These are phyloP conservation scores for Rhynchosporium agropyri DNA, from an alignment of 2,329 filamentous ascomycete genomes.

Conservation along the genomic window DNA sequence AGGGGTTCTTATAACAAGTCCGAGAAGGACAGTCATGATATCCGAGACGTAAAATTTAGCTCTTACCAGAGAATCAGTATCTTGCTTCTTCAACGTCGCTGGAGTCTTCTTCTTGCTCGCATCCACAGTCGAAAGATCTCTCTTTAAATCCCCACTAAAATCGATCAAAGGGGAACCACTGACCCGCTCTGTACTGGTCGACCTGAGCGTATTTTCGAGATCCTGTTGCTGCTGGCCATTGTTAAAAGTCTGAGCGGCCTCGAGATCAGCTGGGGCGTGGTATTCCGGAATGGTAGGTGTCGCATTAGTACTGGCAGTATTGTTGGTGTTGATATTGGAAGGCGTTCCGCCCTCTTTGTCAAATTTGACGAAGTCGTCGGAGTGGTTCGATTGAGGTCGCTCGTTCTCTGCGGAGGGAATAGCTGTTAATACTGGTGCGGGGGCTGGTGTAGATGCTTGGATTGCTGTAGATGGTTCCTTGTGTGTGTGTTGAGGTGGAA, in stretches of 20 bases:
- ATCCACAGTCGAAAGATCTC: constrained; percentile 47
- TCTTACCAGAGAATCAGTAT: constrained; percentile 37
- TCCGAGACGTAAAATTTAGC: too few relatives aligned
- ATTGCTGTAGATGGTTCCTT: constrained; percentile 26
- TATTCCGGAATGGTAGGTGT: constrained; percentile 7
- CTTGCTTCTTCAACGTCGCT: constrained; percentile 31
- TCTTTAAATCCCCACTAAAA: constrained; percentile 58
- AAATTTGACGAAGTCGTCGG: constrained; percentile 59
- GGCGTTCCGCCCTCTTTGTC: constrained; percentile 45
- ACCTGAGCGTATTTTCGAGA: constrained; percentile 35
- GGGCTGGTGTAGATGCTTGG: constrained; percentile 6
- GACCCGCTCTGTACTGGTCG: constrained; percentile 32
- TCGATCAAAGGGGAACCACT: constrained; percentile 46
- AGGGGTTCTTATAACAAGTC: too few relatives aligned
- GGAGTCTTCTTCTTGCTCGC: constrained; percentile 6
- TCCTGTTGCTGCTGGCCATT: constrained; percentile 37
- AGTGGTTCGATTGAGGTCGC: constrained; percentile 21
- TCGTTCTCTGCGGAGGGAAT: constrained; percentile 15
- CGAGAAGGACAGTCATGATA: too few relatives aligned
- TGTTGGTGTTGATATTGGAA: background rate
- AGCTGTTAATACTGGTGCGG: constrained; percentile 10
- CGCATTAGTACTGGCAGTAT: background rate
- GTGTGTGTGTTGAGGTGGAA: constrained; percentile 50
- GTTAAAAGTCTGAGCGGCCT: constrained; percentile 36
- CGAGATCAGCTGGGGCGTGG: constrained; percentile 33